Percentiles rank a stretch among this genome's conserved stretches.
These are phyloP conservation scores for Candida lessepsii DNA, from an alignment of 805 yeast genomes.

Conservation along the genomic window DNA sequence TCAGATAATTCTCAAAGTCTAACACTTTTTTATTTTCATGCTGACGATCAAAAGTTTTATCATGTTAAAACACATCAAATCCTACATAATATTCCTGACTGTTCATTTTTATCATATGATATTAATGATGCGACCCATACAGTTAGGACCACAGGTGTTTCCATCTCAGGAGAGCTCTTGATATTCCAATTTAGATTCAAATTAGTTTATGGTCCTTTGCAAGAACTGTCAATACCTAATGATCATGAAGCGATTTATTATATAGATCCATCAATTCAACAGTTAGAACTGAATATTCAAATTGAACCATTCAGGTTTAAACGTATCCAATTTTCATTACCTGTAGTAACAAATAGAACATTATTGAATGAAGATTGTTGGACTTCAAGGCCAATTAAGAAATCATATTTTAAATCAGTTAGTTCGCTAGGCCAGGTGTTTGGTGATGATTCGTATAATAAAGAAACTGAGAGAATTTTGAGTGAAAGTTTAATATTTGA, in stretches of 20 bases:
- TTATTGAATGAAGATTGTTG: constrained; percentile 51
- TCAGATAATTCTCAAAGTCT: constrained; percentile 56
- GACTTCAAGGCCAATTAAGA: constrained; percentile 46
- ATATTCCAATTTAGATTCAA: constrained; percentile 35
- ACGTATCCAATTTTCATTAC: constrained; percentile 23
- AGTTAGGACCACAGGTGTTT: constrained; percentile 34
- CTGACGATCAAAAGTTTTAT: constrained; percentile 24
- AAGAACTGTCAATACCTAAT: constrained; percentile 12
- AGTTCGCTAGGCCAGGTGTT: constrained; percentile 44
- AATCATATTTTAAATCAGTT: constrained; percentile 48
- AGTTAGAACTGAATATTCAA: constrained; percentile 17
- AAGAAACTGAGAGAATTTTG: constrained; percentile 30
- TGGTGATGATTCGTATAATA: constrained; percentile 43
- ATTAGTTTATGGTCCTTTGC: constrained; percentile 26
- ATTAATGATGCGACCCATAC: constrained; percentile 21
- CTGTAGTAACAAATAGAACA: constrained; percentile 30
- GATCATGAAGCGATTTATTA: constrained; percentile 18
- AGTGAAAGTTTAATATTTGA: constrained; percentile 44
- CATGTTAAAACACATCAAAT: constrained; percentile 41
- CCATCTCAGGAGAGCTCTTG: constrained; percentile 49
- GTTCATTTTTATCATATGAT: constrained; percentile 33
- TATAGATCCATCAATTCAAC: constrained; percentile 28
- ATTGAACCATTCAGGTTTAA: constrained; percentile 16
- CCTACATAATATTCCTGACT: constrained; percentile 56
- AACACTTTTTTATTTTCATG: constrained; percentile 37